Evolutionary conservation across 129 eudicot species (phyloP), one percentile per base, ranked within the genome.

Genomic region (Deinandra increscens): DNA sequence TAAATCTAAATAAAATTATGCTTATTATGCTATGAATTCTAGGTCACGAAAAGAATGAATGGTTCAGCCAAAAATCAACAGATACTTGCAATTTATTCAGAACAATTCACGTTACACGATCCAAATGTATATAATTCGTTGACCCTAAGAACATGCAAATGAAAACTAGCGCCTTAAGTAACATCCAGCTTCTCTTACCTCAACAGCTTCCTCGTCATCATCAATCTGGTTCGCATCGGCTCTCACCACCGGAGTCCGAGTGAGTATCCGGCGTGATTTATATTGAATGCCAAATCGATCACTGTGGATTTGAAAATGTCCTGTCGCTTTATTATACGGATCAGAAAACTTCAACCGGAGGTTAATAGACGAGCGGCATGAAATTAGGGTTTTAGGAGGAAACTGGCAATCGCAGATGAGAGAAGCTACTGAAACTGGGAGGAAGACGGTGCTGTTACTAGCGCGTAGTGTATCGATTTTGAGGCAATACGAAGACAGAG

Each of bases 191-290:
- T 26, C 2, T 15, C 12, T 60, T 61, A 87, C 97, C 95, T 90
- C 86, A 26, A 71, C 7, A 14, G 42, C 15, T 23, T 29, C 49
- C 1, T 51, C 71, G 43, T n/a, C n/a, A n/a, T 77, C 81, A 36
- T 62, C 81, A 55, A 81, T 17, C 46, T 74, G 82, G 64, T 80
- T 83, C 13, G 95, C 81, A 29, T 87, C 79, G 13, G 89, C 89
- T 55, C 81, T 80, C 42, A 82, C 81, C 18, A 87, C 80, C 12
- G 62, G 75, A 45, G 69, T 60, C 6, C 29, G 49, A 3, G 75
- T 60, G 23, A 60, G 49, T 12, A 55, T 67, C 22, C 37, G 13
- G 36, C 80, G 63, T 44, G 69, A 31, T 10, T 14, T 43, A 9
- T 64, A 41, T n/a, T n/a, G n/a, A n/a, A n/a, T n/a, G n/a, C n/a